Conservation (phyloP, 1,284 basidiomycete species). For the Grifola frondosa region DNA sequence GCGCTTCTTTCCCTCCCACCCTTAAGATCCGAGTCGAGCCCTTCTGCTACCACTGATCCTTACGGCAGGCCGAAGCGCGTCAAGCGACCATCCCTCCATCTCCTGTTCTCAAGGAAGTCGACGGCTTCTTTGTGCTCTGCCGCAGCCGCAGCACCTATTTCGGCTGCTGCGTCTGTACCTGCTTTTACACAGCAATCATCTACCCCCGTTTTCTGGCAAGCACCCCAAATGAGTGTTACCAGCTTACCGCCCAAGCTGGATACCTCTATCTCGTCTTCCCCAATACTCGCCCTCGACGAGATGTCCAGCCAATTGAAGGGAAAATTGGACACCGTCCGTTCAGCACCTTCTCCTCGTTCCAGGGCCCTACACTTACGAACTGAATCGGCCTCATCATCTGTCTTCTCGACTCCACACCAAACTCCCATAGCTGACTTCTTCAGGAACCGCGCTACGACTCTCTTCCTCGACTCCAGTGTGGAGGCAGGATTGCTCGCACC, state of each 20-base stretch:
- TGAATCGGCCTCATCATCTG: conserved; percentile 27
- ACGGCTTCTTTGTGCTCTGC: conserved; percentile 25
- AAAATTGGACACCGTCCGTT: conserved; percentile 5
- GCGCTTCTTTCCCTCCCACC: conserved; percentile 38
- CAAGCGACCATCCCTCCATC: conserved; percentile 37
- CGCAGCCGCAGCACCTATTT: conserved; percentile 8
- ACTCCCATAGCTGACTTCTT: conserved; percentile 52
- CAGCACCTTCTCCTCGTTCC: conserved; percentile 6
- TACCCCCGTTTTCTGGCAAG: conserved; percentile 30
- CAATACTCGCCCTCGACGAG: conserved; percentile 43
- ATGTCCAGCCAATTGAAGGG: conserved; percentile 6
- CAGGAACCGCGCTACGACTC: conserved; percentile 34
- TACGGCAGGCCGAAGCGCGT: conserved; percentile 29
- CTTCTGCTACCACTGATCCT: conserved; percentile 11
- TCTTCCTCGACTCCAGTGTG: conserved; percentile 35
- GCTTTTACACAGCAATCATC: no score
- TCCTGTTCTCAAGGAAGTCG: conserved; percentile 38
- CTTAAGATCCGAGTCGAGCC: conserved; percentile 24
- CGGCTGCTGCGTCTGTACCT: conserved; percentile 32
- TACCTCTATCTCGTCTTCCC: conserved; percentile 48
- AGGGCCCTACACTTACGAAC: conserved; percentile 16
- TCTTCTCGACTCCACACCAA: conserved; percentile 33
- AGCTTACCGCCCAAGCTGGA: conserved; percentile 49
- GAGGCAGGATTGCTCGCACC: conserved; percentile 4
- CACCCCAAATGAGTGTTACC: conserved; percentile 39